Percentiles rank a stretch among this genome's conserved stretches.
phyloP scores from a whole-genome alignment of 2,329 filamentous ascomycete genomes.

The Exophiala viscosa region DNA sequence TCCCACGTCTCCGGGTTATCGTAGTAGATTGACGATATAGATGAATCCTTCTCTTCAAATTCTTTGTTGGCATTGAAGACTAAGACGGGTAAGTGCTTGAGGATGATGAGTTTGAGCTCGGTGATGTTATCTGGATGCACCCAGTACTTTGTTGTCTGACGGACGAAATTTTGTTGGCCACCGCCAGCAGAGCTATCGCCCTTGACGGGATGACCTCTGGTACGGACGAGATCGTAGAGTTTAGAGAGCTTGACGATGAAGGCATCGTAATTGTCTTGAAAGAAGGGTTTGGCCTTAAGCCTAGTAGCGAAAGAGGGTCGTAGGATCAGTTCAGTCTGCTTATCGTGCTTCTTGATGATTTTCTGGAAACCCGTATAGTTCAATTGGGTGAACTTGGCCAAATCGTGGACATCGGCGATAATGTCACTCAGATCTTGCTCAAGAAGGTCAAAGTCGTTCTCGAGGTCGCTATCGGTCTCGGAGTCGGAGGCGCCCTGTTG shows the following conservation, averaged over 20 bases:
- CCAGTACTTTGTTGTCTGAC: constrained; percentile 99
- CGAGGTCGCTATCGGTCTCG: constrained; percentile 46
- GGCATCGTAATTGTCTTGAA: constrained; percentile 97
- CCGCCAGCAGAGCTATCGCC: constrained; percentile 90
- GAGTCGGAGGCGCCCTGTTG: constrained; percentile 37
- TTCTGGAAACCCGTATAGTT: constrained; percentile 99
- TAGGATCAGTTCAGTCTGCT: constrained; percentile 89
- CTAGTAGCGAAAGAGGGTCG: constrained; percentile 93
- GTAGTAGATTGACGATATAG: constrained; percentile 98
- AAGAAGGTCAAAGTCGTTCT: constrained; percentile 89
- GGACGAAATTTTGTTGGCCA: constrained; percentile 88
- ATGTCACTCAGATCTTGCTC: constrained; percentile 96
- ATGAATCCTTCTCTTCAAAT: constrained; percentile 83
- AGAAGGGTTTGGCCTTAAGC: constrained; percentile 94
- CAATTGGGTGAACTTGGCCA: constrained; percentile 95
- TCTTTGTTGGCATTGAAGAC: constrained; percentile 98
- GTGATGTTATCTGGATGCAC: constrained; percentile 98
- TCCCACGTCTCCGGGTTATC: constrained; percentile 95
- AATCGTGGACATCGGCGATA: constrained; percentile 95
- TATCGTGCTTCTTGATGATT: constrained; percentile 99
- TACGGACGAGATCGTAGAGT: constrained; percentile 91
- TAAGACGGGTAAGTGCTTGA: constrained; percentile 94
- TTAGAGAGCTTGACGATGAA: constrained; percentile 93
- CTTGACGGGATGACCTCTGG: constrained; percentile 84
- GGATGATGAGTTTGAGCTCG: constrained; percentile 92